phyloP scores from a whole-genome alignment of 176 grass and related monocot genomes.

The Oryza officinalis region DNA sequence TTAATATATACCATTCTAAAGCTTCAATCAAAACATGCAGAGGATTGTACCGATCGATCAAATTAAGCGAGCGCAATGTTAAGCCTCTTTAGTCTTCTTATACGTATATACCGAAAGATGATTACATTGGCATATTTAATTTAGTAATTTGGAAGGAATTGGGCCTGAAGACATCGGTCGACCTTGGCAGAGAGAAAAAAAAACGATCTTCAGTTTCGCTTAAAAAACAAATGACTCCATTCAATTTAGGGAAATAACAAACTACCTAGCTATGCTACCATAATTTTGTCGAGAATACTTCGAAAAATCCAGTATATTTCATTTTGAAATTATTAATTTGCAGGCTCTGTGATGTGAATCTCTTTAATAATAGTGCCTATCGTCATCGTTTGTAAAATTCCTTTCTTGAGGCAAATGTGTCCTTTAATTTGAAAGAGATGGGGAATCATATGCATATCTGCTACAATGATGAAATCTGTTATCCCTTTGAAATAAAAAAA shows the following conservation, averaged over 20 bases:
- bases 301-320: not conserved
- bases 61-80: too few species aligned
- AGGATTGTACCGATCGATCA: too few species aligned
- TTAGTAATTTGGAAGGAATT: not conserved
- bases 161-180: slow-evolving; percentile 8
- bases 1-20: too few species aligned
- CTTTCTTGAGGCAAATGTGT: not conserved
- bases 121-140: too few species aligned
- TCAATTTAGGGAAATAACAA: not conserved
- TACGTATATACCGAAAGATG: too few species aligned
- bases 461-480: not conserved
- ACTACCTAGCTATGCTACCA: not conserved
- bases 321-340: too few species aligned
- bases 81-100: too few species aligned
- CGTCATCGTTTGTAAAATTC: too few species aligned
- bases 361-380: too few species aligned
- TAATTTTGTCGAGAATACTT: not conserved
- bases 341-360: too few species aligned
- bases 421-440: not conserved
- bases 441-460: not conserved
- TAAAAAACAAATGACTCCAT: not conserved
- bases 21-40: too few species aligned
- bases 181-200: not conserved
- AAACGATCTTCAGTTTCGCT: not conserved
- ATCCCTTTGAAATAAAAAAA: not conserved